Evolutionary conservation across 306 rosid species (phyloP).

Genomic region (Corylus heterophylla): DNA sequence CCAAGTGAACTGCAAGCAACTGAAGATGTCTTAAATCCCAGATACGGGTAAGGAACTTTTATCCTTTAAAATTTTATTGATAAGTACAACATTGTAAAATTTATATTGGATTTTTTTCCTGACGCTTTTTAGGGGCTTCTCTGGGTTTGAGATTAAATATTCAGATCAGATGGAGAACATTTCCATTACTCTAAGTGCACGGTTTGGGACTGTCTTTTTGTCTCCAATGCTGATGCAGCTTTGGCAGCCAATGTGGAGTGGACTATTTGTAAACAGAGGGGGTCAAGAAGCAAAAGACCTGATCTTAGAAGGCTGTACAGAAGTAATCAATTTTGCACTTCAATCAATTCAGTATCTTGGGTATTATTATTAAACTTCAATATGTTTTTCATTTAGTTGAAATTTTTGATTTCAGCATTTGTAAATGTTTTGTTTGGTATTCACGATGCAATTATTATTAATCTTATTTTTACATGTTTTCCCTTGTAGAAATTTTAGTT

Average conservation of each 20-base stretch:
- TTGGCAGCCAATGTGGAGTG: conserved; percentile 57
- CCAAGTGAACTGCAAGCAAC: conserved; percentile 77
- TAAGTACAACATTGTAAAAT: not conserved
- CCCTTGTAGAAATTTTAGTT: not conserved
- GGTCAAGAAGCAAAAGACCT: conserved; percentile 47
- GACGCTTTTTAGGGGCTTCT: conserved; percentile 58
- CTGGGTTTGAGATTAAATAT: conserved; percentile 72
- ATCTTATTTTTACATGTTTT: not conserved
- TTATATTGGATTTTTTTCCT: conserved; percentile 2
- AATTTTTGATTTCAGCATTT: not conserved
- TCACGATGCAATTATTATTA: not conserved
- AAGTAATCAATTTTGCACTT: conserved; percentile 70
- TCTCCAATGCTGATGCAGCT: conserved; percentile 73
- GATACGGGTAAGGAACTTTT: conserved; percentile 55
- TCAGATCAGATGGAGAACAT: conserved; percentile 70
- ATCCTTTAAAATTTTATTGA: not conserved
- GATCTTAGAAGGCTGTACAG: conserved; percentile 62
- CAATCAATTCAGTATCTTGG: conserved; percentile 81
- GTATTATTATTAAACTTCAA: conserved; percentile 32
- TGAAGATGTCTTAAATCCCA: conserved; percentile 75
- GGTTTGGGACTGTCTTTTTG: conserved; percentile 56
- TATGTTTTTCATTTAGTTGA: not conserved
- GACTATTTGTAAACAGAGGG: conserved; percentile 38
- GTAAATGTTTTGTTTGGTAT: not conserved
- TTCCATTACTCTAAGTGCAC: conserved; percentile 61